These are phyloP conservation scores for Penicillium verrucosum DNA, from an alignment of 2,329 filamentous ascomycete genomes.

Conservation along the genomic window DNA sequence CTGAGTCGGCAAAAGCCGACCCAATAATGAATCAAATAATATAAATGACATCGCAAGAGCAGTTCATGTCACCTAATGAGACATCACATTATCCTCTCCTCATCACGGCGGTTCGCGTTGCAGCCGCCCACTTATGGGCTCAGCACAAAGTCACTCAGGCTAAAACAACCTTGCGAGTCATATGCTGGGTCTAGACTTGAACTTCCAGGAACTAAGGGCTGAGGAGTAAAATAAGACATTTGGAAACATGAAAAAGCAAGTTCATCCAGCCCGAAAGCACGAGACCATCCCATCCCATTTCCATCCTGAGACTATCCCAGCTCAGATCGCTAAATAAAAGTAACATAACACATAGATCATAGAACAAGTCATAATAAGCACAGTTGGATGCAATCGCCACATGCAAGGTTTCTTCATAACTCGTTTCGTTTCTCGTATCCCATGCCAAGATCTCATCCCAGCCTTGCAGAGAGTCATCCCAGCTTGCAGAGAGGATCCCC, in stretches of 20 bases:
- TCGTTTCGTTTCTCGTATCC: slow-evolving; percentile 14
- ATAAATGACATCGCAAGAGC: neutral
- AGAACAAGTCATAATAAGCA: slow-evolving; percentile 1
- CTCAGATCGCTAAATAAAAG: neutral
- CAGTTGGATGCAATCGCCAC: slow-evolving; percentile 3
- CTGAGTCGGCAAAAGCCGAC: neutral
- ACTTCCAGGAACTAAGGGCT: neutral
- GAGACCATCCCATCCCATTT: neutral
- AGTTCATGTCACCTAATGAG: neutral
- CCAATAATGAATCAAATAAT: slow-evolving; percentile 1
- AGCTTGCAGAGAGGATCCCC: neutral
- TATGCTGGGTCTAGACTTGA: neutral
- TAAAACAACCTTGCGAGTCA: neutral
- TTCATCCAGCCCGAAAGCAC: neutral
- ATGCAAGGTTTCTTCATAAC: slow-evolving; percentile 9
- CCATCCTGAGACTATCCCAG: neutral
- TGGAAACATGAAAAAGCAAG: neutral
- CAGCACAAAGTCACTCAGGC: neutral
- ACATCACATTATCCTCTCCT: slow-evolving; percentile 8
- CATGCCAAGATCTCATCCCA: slow-evolving; percentile 1
- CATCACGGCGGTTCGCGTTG: slow-evolving; percentile 4
- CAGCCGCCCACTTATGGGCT: neutral
- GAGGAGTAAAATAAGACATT: neutral
- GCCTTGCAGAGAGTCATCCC: neutral
- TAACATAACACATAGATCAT: neutral